Evolutionary conservation across 2,329 filamentous ascomycete genomes (phyloP), one percentile per base, ranked within the genome.

Genomic region (Fusarium oxysporum): DNA sequence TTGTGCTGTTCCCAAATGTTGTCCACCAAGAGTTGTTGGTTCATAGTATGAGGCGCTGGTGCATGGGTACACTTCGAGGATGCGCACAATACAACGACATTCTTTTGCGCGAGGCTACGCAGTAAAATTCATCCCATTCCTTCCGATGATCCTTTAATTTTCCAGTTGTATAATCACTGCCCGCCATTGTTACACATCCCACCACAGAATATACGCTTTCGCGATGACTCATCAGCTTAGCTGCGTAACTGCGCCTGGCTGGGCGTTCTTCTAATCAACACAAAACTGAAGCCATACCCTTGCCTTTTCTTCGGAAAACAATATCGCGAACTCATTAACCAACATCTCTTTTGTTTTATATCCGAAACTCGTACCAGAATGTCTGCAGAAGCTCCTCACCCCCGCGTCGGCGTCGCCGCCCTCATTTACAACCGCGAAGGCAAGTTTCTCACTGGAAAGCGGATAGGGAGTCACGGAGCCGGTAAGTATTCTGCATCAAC

Each of bases 321-420:
- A 45, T 19, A 35, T 12, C 11, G 21, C 28, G 14, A 6, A 23
- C 16, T 12, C 30, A 12, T 6, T 19, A 3, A 3, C 11, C 19
- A 1, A 32, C 4, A 19, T 6, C 17, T 12, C 21, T 37, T 13
- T 5, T 4, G 30, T 40, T 16, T 23, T 6, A n/a, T 21, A 38
- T 10, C 8, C 16, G 9, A 3, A 10, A 32, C 21, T 12, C 16
- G 19, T 16, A 14, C 1, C 9, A 28, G 8, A 33, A 77, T 77
- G 75, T 53, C 72, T 45, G 37, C 70, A 9, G 43, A 69, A 55
- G 41, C 23, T 4, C 66, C 70, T 12, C 53, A 74, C 28, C 84
- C 84, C 2, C 83, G 86, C 14, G 84, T 88, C 19, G 88, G 88
- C 47, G 82, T 89, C 9, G 83, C 85, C 0, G 85, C 82, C 37